Percentiles rank a stretch among this genome's conserved stretches.
phyloP scores from a whole-genome alignment of 768 basidiomycete species.

The Pisolithus albus region DNA sequence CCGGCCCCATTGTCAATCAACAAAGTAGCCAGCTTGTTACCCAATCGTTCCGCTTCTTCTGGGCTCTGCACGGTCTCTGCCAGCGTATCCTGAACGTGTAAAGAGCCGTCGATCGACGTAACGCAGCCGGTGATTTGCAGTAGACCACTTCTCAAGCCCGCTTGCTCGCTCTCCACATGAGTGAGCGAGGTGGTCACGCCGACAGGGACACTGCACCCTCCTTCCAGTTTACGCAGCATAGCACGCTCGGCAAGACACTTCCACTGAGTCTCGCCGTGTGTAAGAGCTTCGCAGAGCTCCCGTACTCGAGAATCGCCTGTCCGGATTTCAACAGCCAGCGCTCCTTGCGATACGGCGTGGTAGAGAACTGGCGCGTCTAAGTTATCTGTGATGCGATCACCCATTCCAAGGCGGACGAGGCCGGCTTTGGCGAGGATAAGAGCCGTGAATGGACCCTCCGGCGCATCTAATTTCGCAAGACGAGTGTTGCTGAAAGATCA shows the following conservation, averaged over 20 bases:
- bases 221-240: constrained; percentile 84
- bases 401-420: constrained; percentile 71
- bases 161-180: constrained; percentile 23
- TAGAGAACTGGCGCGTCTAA: constrained; percentile 69
- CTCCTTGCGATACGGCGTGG: constrained; percentile 93
- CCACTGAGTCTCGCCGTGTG: constrained; percentile 75
- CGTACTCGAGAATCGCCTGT: constrained; percentile 53
- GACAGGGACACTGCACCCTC: constrained; percentile 96
- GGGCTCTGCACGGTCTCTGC: constrained; percentile 42
- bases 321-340: constrained; percentile 82
- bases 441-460: constrained; percentile 73
- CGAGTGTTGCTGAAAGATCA: constrained; percentile 67
- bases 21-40: constrained; percentile 54
- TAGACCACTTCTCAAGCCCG: constrained; percentile 27
- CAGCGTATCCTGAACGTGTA: constrained; percentile 64
- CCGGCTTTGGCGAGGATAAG: constrained; percentile 93
- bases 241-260: constrained; percentile 79
- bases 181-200: constrained; percentile 59
- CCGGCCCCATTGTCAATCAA: constrained; percentile 69
- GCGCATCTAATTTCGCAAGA: constrained; percentile 82
- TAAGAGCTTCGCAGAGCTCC: constrained; percentile 59
- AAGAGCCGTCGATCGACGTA: constrained; percentile 69
- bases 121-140: constrained; percentile 76
- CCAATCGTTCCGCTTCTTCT: constrained; percentile 63
- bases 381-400: constrained; percentile 68